Evolutionary conservation across 2,329 filamentous ascomycete genomes (phyloP).

Genomic region (Chaetomium globosum): DNA sequence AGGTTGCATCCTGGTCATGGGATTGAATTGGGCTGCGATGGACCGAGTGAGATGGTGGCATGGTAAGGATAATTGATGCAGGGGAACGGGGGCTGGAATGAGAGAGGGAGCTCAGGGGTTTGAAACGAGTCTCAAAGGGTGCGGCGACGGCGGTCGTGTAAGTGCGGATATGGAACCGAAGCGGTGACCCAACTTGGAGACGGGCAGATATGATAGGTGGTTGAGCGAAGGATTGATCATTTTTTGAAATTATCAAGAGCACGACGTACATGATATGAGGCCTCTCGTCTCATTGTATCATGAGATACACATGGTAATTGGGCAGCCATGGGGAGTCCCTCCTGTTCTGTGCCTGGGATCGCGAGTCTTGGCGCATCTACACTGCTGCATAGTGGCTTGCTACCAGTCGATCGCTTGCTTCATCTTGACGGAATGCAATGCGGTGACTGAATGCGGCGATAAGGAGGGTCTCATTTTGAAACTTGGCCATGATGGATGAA

Average conservation of each 20-base stretch:
- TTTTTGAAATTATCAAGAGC: not conserved
- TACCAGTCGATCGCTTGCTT: not conserved
- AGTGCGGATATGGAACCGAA: not conserved
- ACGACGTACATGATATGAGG: not conserved
- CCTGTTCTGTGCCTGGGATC: not conserved
- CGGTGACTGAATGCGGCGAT: not conserved
- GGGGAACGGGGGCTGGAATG: not conserved
- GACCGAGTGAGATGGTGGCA: not conserved
- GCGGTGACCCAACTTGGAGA: not conserved
- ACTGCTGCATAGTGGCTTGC: slow-evolving; percentile 1
- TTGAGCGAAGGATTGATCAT: not conserved
- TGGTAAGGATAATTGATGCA: not conserved
- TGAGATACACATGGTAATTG: slow-evolving; percentile 1
- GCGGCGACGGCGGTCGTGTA: not conserved
- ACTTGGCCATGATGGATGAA: not conserved
- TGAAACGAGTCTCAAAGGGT: not conserved
- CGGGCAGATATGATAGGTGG: not conserved
- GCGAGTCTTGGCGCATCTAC: slow-evolving; percentile 9
- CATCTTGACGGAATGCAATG: not conserved
- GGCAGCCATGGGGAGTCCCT: not conserved
- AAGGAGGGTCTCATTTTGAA: not conserved
- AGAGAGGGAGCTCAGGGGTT: not conserved
- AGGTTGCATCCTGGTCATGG: not conserved
- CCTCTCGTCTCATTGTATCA: not conserved
- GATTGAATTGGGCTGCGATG: not conserved